Evolutionary conservation across 257 asterid species (phyloP).

Genomic region (Petunia secreta): DNA sequence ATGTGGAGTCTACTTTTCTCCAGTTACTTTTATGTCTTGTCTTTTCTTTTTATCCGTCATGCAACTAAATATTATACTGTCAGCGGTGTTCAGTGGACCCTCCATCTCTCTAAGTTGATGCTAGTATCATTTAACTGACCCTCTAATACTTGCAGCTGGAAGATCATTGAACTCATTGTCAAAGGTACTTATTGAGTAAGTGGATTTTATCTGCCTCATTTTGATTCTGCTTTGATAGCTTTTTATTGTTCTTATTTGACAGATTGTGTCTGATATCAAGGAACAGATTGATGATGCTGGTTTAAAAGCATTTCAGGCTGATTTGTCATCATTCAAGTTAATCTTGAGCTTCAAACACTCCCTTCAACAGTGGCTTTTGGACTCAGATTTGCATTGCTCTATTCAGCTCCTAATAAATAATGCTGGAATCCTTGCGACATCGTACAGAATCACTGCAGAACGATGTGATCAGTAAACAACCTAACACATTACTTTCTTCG

Average conservation of each 20-base stretch:
- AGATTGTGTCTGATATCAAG: slow-evolving; percentile 58
- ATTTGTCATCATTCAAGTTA: slow-evolving; percentile 70
- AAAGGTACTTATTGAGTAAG: slow-evolving; percentile 47
- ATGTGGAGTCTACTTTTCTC: background rate
- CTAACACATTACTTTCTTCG: slow-evolving; percentile 17
- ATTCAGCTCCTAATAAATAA: slow-evolving; percentile 85
- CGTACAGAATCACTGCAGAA: slow-evolving; percentile 64
- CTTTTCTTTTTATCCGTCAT: background rate
- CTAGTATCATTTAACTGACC: background rate
- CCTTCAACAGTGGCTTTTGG: slow-evolving; percentile 77
- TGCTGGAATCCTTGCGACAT: slow-evolving; percentile 89
- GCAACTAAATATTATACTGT: background rate
- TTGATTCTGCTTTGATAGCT: background rate
- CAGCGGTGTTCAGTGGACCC: background rate
- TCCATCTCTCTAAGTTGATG: background rate
- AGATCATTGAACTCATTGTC: slow-evolving; percentile 65
- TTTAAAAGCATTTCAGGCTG: slow-evolving; percentile 70
- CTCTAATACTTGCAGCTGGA: slow-evolving; percentile 65
- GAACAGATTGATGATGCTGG: slow-evolving; percentile 53
- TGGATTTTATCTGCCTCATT: slow-evolving; percentile 3
- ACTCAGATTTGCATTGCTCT: slow-evolving; percentile 71
- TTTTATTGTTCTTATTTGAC: slow-evolving; percentile 33
- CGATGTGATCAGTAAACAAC: slow-evolving; percentile 71
- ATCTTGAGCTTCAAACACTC: slow-evolving; percentile 67
- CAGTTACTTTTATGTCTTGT: background rate